Evolutionary conservation across 495 filamentous ascomycete genomes (phyloP).

Genomic region (Jackrogersella multiformis): DNA sequence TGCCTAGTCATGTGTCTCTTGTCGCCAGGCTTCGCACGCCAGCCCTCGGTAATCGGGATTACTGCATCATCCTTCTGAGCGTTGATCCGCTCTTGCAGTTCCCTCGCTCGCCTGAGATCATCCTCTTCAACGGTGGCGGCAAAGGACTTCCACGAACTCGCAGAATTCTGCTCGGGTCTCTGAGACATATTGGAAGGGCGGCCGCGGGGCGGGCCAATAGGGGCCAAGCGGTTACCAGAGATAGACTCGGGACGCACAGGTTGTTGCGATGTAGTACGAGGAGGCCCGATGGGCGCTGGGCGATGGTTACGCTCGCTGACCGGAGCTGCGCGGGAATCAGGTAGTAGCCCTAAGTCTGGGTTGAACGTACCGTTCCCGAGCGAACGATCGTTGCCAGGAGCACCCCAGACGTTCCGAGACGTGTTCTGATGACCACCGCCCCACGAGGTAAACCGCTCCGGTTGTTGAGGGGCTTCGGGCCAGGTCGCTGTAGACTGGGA

Average conservation of each 20-base stretch:
- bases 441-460: slow-evolving; percentile 50
- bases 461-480: slow-evolving; percentile 42
- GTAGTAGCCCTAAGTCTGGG: slow-evolving; percentile 60
- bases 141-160: slow-evolving; percentile 35
- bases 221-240: slow-evolving; percentile 31
- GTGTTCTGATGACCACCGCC: slow-evolving; percentile 48
- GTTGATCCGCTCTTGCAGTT: slow-evolving; percentile 18
- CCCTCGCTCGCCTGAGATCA: slow-evolving; percentile 30
- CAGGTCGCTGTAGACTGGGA: slow-evolving; percentile 26
- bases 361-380: slow-evolving; percentile 85
- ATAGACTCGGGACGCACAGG: slow-evolving; percentile 18
- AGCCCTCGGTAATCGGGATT: slow-evolving; percentile 68
- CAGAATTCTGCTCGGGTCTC: slow-evolving; percentile 2
- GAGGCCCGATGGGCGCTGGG: slow-evolving; percentile 53
- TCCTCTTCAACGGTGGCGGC: slow-evolving; percentile 28
- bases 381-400: slow-evolving; percentile 72
- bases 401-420: slow-evolving; percentile 76
- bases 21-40: slow-evolving; percentile 59
- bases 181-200: slow-evolving; percentile 22
- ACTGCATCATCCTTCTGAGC: slow-evolving; percentile 44
- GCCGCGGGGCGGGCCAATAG: slow-evolving; percentile 43
- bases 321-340: slow-evolving; percentile 55
- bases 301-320: slow-evolving; percentile 53
- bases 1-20: slow-evolving; percentile 55
- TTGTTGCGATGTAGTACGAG: slow-evolving; percentile 41